A percentile compares a stretch with the other conserved stretches of the same genome.
Evolutionary conservation across 192 early-diverging fungal species (phyloP).

Genomic region (Geranomyces variabilis): DNA sequence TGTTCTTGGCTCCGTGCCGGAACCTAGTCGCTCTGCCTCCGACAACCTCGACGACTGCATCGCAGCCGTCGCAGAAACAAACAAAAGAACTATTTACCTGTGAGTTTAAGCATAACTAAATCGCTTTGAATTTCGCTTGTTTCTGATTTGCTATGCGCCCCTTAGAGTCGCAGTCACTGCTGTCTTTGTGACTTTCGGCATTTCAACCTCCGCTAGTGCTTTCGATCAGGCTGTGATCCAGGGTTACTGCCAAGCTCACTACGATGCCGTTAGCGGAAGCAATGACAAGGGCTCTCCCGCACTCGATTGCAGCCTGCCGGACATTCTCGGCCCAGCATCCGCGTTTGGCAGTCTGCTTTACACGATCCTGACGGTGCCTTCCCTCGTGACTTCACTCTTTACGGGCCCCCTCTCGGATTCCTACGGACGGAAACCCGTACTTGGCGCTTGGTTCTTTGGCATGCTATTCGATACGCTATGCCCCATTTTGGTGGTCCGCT

Average conservation of each 20-base stretch:
- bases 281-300: background rate
- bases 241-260: background rate
- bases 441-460: background rate
- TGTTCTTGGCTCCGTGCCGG: too few species aligned
- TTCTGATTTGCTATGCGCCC: too few species aligned
- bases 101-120: too few species aligned
- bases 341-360: background rate
- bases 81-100: background rate
- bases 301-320: conserved; percentile 20
- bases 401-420: conserved; percentile 9
- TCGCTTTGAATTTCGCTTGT: too few species aligned
- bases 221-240: conserved; percentile 18
- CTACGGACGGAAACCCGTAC: conserved; percentile 7
- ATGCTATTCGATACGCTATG: background rate
- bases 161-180: background rate
- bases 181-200: background rate
- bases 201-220: background rate
- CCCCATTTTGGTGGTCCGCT: conserved; percentile 1
- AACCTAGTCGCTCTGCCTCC: too few species aligned
- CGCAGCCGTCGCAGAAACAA: background rate
- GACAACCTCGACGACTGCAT: too few species aligned
- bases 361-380: background rate
- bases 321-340: conserved; percentile 8
- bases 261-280: too few species aligned
- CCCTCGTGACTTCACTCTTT: conserved; percentile 2